Evolutionary conservation across 202 grass and related monocot genomes (phyloP), one percentile per base, ranked within the genome.

Genomic region (Hordeum pubiflorum): DNA sequence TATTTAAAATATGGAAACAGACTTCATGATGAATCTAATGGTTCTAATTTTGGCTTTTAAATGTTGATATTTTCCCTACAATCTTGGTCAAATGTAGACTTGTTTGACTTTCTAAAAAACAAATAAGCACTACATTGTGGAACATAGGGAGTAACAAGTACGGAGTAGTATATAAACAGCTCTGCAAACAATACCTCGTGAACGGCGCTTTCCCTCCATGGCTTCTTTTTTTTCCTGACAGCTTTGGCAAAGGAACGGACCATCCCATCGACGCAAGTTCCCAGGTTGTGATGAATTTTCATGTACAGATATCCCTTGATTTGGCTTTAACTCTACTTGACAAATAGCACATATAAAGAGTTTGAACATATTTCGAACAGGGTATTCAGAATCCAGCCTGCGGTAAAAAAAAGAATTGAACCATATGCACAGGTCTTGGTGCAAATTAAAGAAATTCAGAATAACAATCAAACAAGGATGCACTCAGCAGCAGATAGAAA

Each of bases 341-440:
- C 96, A 98, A 81, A 98, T 83, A 24, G 96, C 96, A 76, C 96
- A 98, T 73, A 93, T 82, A 83, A 98, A 98, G 50, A 98, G 92
- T 79, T 93, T 98, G 92, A 98, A 98, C 86, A 98, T 91, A 81
- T 98, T 98, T 50, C 90, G 83, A 76, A 98, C 88, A 46, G 92
- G 96, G 76, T 95, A 98, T 81, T 95, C 96, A 63, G 88, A 91
- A 72, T 95, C 88, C 37, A 98, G 40, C 85, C 96, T 98, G 88
- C 48, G 85, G 68, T 78, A 22, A 80, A 79, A 17, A 11, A 65
- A 43, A 48, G 7, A 58, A 50, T 27, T 58, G 31, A 79, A 85
- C 69, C 44, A 29, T 62, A 69, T 36, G 46, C 41, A 37, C 24
- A 26, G n/a, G n/a, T 76, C 32, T 12, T 44, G 56, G 10, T 14